phyloP scores from a whole-genome alignment of 192 early-diverging fungal species.

The Backusella psychrophila region DNA sequence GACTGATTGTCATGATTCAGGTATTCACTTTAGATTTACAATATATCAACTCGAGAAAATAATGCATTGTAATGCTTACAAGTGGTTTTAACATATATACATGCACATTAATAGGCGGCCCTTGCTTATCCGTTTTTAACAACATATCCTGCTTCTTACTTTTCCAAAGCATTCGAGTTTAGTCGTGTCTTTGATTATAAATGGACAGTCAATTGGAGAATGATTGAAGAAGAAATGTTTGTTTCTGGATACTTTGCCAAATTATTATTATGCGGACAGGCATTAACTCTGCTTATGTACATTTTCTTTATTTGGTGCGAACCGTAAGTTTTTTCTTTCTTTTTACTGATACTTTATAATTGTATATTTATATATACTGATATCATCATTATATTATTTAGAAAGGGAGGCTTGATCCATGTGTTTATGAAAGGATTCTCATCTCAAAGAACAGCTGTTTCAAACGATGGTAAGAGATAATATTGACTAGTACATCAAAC shows the following conservation, averaged over 20 bases:
- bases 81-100: neutral
- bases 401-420: constrained; percentile 27
- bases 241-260: constrained; percentile 54
- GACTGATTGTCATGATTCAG: constrained; percentile 48
- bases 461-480: constrained; percentile 35
- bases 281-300: constrained; percentile 57
- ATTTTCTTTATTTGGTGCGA: constrained; percentile 57
- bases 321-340: constrained; percentile 16
- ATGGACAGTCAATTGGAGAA: constrained; percentile 97
- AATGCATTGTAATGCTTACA: neutral
- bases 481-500: neutral
- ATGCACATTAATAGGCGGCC: constrained; percentile 13
- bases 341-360: neutral
- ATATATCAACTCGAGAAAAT: neutral
- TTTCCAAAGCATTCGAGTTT: constrained; percentile 86
- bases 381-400: constrained; percentile 2
- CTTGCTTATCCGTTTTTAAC: constrained; percentile 41
- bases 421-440: constrained; percentile 32
- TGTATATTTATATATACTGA: neutral
- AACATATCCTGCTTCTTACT: constrained; percentile 58
- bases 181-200: constrained; percentile 79
- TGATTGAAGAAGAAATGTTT: constrained; percentile 73
- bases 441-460: neutral
- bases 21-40: constrained; percentile 5
- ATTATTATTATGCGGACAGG: constrained; percentile 59